Percentiles rank a stretch among this genome's conserved stretches.
phyloP scores from a whole-genome alignment of 2,329 filamentous ascomycete genomes.

The Elsinoe necatrix region DNA sequence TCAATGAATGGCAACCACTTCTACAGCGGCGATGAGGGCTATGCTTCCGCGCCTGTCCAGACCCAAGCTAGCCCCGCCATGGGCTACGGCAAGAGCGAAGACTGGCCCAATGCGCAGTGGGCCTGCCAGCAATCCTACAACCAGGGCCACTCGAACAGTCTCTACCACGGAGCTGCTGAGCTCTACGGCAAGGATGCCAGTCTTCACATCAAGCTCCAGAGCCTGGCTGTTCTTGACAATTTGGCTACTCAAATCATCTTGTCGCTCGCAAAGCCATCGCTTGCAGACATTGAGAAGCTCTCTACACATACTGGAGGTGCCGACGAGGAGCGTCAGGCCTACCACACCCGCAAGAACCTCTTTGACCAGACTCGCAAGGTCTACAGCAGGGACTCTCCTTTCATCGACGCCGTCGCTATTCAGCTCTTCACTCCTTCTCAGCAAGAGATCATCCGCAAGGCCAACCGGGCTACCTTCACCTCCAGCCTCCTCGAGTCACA shows the following conservation, averaged over 20 bases:
- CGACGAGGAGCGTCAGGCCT: conserved; percentile 49
- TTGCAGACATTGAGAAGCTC: conserved; percentile 49
- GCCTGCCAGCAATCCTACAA: background rate
- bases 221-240: conserved; percentile 53
- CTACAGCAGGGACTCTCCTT: conserved; percentile 47
- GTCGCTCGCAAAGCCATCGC: conserved; percentile 48
- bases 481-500: conserved; percentile 53
- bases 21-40: background rate
- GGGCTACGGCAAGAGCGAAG: conserved; percentile 10
- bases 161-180: conserved; percentile 9
- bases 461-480: conserved; percentile 57
- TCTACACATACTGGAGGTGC: conserved; percentile 46
- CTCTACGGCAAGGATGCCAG: conserved; percentile 34
- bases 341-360: conserved; percentile 51
- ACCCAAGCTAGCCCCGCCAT: background rate
- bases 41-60: background rate
- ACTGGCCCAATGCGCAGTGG: conserved; percentile 13
- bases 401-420: conserved; percentile 36
- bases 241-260: conserved; percentile 52
- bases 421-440: conserved; percentile 36
- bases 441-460: conserved; percentile 52
- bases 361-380: conserved; percentile 57
- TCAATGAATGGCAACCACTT: background rate
- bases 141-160: background rate
- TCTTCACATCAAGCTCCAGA: conserved; percentile 48